Base-by-base conservation (phyloP, 1,139 yeast genomes). In the Blastobotrys indianensis region DNA sequence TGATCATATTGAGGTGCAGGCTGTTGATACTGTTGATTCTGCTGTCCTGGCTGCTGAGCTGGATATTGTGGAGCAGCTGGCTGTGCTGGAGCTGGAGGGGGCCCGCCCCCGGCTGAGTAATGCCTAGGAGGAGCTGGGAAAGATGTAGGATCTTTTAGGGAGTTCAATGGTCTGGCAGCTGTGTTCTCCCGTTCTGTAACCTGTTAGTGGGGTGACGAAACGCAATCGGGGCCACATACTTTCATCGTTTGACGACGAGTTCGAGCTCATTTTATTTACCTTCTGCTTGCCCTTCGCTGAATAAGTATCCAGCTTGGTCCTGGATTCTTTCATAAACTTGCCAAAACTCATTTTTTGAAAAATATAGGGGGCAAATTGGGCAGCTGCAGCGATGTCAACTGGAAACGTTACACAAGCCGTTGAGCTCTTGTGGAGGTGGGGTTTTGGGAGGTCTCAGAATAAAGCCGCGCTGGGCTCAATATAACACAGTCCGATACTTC, bases 91-190 rank as follows among this genome's bases (percentile, higher is more conserved):
- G 40, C 42, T n/a, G 49, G 40, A 33, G 17, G 49, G 32, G 37
- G 47, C 42, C 32, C 49, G 32, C 20, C 37, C 29, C 46, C 23
- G 40, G 42, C 67, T 37, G 46, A 51, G 42, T 69, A 68, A 45
- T 63, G 61, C 68, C 67, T 54, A 0, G 83, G 84, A 1, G 83
- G 84, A 1, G 81, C 73, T 10, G 82, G 80, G 48, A 77, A 70
- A 10, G 63, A 48, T 3, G 58, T 54, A 7, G 78, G 73, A 51
- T 74, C 73, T 31, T 60, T 62, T 38, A 69, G 55, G 1, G 68
- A 53, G 1, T 59, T 47, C 39, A 67, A 39, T 12, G 73, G 67
- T 42, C 72, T 54, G 2, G 72, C 65, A 23, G 20, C 41, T 23
- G 55, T 45, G 9, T 36, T 37, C 1, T 40, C 32, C 13, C 50